Percentiles rank a stretch among this genome's conserved stretches.
phyloP scores from a whole-genome alignment of 1,284 basidiomycete species.

The Puccinia horiana region DNA sequence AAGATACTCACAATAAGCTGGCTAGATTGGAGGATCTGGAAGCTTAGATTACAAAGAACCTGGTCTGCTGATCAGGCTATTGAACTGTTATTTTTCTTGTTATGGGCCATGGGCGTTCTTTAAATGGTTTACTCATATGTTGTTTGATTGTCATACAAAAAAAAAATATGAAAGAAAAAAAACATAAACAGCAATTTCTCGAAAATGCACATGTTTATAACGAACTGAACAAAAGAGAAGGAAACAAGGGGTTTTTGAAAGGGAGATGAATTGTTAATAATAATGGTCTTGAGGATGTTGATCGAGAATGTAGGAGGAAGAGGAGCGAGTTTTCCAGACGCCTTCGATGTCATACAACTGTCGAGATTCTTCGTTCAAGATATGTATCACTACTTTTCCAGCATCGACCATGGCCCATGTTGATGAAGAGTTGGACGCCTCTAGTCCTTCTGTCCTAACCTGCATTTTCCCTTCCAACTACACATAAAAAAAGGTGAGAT shows the following conservation, averaged over 20 bases:
- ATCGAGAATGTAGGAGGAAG: not conserved
- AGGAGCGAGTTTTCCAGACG: conserved; percentile 50
- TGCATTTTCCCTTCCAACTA: conserved; percentile 8
- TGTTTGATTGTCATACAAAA: too few relatives aligned
- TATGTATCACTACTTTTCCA: conserved; percentile 54
- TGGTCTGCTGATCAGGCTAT: too few relatives aligned
- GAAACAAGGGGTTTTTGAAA: not conserved
- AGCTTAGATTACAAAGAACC: too few relatives aligned
- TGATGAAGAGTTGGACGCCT: conserved; percentile 56
- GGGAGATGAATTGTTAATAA: not conserved
- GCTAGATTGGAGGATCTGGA: too few relatives aligned
- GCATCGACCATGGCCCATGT: conserved; percentile 55
- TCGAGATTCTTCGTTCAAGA: conserved; percentile 54
- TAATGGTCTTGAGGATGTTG: not conserved
- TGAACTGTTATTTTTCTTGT: too few relatives aligned
- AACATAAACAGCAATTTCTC: too few relatives aligned
- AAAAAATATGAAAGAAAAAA: too few relatives aligned
- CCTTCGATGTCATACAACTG: conserved; percentile 53
- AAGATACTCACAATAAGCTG: too few relatives aligned
- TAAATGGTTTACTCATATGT: too few relatives aligned
- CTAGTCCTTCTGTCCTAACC: conserved; percentile 66
- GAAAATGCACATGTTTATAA: not conserved
- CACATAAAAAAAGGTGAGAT: conserved; percentile 15
- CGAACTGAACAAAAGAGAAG: not conserved
- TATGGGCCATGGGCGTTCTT: too few relatives aligned